Evolutionary conservation across 495 filamentous ascomycete genomes (phyloP).

Genomic region (Trichoderma erinaceum): DNA sequence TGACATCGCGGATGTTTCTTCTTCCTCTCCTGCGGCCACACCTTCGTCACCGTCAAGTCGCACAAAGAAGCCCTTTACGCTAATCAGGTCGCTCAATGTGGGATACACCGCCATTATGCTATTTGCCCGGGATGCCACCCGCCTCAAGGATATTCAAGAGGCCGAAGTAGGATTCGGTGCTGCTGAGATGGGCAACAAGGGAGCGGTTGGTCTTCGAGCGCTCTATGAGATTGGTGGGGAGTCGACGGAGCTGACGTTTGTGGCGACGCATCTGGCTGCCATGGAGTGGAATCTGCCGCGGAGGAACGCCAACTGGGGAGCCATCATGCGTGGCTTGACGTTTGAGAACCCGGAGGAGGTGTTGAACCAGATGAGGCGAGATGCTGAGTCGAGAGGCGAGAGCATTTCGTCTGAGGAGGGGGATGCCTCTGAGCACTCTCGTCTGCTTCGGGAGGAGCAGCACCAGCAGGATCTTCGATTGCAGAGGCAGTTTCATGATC

Average conservation of each 20-base stretch:
- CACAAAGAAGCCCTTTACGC: slow-evolving; percentile 34
- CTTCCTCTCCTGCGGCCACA: slow-evolving; percentile 6
- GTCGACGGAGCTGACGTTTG: slow-evolving; percentile 66
- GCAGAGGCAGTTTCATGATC: slow-evolving; percentile 27
- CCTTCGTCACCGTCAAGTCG: not conserved
- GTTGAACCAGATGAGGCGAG: slow-evolving; percentile 18
- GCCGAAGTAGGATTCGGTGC: slow-evolving; percentile 77
- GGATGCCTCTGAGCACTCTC: slow-evolving; percentile 21
- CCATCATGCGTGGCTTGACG: slow-evolving; percentile 69
- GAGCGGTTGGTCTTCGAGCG: slow-evolving; percentile 73
- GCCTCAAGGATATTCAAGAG: slow-evolving; percentile 55
- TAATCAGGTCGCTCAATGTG: slow-evolving; percentile 56
- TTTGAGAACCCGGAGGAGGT: slow-evolving; percentile 49
- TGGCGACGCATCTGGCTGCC: slow-evolving; percentile 83
- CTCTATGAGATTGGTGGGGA: slow-evolving; percentile 38
- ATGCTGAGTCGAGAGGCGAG: slow-evolving; percentile 19
- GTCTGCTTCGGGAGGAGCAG: slow-evolving; percentile 13
- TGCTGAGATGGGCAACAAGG: slow-evolving; percentile 89
- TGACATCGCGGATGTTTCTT: slow-evolving; percentile 2
- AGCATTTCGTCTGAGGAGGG: slow-evolving; percentile 21
- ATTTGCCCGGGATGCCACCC: slow-evolving; percentile 55
- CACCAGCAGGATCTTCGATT: slow-evolving; percentile 16
- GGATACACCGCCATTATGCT: slow-evolving; percentile 88
- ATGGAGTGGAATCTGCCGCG: slow-evolving; percentile 66
- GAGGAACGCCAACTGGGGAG: slow-evolving; percentile 80